Conservation (phyloP, 73 alveolate species). For the Blepharisma japonicum region DNA sequence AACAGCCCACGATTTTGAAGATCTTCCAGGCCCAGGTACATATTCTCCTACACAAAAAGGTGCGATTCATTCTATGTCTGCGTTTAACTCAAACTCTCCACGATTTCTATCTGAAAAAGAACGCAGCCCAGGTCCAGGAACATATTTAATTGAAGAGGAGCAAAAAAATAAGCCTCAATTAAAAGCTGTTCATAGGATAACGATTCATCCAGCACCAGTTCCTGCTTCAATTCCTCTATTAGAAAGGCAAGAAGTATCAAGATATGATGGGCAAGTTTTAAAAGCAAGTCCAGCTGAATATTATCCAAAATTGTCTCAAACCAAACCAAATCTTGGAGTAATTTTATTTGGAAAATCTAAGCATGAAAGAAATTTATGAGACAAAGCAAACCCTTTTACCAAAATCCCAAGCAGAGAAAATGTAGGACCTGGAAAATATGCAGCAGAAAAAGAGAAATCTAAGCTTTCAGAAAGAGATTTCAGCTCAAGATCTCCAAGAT, state of each 20-base stretch:
- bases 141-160: background rate
- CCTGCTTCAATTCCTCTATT: constrained; percentile 25
- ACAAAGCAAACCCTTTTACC: no score
- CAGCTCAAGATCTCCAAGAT: background rate
- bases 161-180: background rate
- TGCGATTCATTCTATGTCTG: background rate
- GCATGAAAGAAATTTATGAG: no score
- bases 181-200: background rate
- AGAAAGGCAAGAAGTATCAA: constrained; percentile 18
- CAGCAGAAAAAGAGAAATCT: background rate
- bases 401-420: background rate
- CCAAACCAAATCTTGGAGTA: no score
- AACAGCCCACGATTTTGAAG: constrained; percentile 2
- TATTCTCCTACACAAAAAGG: background rate
- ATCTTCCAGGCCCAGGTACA: constrained; percentile 18
- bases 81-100: constrained; percentile 1
- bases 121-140: constrained; percentile 20
- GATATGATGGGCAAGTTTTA: background rate
- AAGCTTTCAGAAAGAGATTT: background rate
- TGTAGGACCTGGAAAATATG: constrained; percentile 9
- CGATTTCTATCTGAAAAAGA: background rate
- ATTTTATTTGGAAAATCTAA: no score
- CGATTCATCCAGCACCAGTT: constrained; percentile 13
- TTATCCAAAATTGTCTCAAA: background rate
- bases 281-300: constrained; percentile 26